Conservation (phyloP, 768 basidiomycete species). For the Kwoniella newhampshirensis region DNA sequence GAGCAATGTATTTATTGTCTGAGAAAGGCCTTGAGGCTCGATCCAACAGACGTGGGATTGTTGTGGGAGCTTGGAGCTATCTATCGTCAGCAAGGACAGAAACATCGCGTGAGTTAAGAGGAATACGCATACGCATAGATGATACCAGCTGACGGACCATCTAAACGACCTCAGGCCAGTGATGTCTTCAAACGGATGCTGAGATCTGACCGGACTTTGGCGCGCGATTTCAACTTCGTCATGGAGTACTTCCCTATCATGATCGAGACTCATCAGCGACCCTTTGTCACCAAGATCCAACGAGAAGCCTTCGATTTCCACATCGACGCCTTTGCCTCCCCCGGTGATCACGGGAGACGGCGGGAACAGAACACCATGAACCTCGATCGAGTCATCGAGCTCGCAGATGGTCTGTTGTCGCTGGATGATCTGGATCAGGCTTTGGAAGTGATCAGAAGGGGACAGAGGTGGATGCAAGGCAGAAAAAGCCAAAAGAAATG, state of each 20-base stretch:
- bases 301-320: constrained; percentile 73
- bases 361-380: constrained; percentile 29
- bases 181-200: constrained; percentile 70
- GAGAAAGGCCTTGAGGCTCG: constrained; percentile 72
- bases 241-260: constrained; percentile 74
- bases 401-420: constrained; percentile 79
- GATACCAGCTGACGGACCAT: constrained; percentile 7
- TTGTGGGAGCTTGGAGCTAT: constrained; percentile 86
- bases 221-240: constrained; percentile 73
- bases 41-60: constrained; percentile 78
- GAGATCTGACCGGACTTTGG: constrained; percentile 61
- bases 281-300: constrained; percentile 66
- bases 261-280: constrained; percentile 68
- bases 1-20: constrained; percentile 86
- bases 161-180: constrained; percentile 57
- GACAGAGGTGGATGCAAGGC: constrained; percentile 89
- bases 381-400: constrained; percentile 61
- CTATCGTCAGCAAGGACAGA: constrained; percentile 71
- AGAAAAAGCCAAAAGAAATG: constrained; percentile 70
- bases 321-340: constrained; percentile 58
- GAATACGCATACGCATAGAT: neutral
- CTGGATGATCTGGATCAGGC: constrained; percentile 68
- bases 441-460: constrained; percentile 67
- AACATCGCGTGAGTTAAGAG: constrained; percentile 61
- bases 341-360: constrained; percentile 13